These are phyloP conservation scores for Iris pallida DNA, from an alignment of 116 monocot species.

Conservation along the genomic window DNA sequence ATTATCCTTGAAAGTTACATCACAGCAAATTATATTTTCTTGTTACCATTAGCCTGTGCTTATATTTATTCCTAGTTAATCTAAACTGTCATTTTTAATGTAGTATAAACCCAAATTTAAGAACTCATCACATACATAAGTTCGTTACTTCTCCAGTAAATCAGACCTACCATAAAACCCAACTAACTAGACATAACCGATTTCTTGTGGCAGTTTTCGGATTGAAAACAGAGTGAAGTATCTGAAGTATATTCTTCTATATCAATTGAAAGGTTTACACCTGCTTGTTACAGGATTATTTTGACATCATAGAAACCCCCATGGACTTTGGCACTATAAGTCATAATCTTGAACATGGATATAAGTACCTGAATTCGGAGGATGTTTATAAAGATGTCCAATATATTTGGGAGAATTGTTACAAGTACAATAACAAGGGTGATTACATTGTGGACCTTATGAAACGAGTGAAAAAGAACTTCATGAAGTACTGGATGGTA, in stretches of 20 bases:
- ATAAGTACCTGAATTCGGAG: conserved; percentile 80
- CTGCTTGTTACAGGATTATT: conserved; percentile 71
- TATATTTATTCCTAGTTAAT: no score
- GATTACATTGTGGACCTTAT: conserved; percentile 93
- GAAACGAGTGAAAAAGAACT: conserved; percentile 95
- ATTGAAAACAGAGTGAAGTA: no score
- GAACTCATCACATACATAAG: no score
- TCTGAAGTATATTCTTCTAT: neutral
- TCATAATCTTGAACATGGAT: conserved; percentile 55
- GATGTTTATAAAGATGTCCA: conserved; percentile 89
- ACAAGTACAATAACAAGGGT: conserved; percentile 95
- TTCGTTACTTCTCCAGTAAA: no score
- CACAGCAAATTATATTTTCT: no score
- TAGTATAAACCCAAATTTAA: no score
- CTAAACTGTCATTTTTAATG: no score
- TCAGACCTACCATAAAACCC: no score
- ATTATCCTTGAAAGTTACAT: no score
- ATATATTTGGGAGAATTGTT: conserved; percentile 93
- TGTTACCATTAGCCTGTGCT: no score
- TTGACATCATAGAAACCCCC: conserved; percentile 90
- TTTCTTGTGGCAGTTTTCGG: no score
- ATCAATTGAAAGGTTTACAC: conserved; percentile 1
- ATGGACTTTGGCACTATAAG: conserved; percentile 99
- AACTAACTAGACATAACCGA: no score
- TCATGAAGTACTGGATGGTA: conserved; percentile 86